Evolutionary conservation across 2,329 filamentous ascomycete genomes (phyloP).

Genomic region (Penicillium brasilianum): DNA sequence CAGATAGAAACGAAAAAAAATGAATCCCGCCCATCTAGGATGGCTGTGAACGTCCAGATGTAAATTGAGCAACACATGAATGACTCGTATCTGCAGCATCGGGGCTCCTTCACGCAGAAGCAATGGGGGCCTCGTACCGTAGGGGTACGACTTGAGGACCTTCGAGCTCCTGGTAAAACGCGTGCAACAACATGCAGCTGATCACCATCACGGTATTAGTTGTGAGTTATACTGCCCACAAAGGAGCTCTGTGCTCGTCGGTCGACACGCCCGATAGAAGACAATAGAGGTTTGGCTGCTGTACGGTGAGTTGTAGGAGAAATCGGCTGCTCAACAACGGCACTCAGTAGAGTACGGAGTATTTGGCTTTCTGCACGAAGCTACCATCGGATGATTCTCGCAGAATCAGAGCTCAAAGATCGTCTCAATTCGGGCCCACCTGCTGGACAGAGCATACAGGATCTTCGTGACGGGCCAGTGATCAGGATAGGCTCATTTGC

Average conservation of each 20-base stretch:
- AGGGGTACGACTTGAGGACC: too few relatives aligned
- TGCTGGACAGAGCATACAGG: neutral
- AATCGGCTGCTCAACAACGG: too few relatives aligned
- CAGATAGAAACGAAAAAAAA: neutral
- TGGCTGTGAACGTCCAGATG: neutral
- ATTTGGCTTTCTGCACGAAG: too few relatives aligned
- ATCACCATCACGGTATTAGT: neutral
- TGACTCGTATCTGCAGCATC: neutral
- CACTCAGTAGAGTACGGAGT: too few relatives aligned
- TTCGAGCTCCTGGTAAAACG: too few relatives aligned
- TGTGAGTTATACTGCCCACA: too few relatives aligned
- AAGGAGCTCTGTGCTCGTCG: too few relatives aligned
- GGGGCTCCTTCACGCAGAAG: neutral
- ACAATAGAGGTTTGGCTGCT: too few relatives aligned
- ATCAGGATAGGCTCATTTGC: neutral
- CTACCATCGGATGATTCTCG: neutral
- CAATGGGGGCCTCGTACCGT: neutral
- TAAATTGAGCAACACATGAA: neutral
- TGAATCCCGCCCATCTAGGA: too few relatives aligned
- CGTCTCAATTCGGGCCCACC: neutral
- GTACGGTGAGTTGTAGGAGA: too few relatives aligned
- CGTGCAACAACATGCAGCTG: neutral
- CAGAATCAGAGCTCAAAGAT: neutral
- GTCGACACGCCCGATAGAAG: too few relatives aligned
- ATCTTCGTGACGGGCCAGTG: neutral